Evolutionary conservation across 2,329 filamentous ascomycete genomes (phyloP), one percentile per base, ranked within the genome.

Genomic region (Fusarium chuoi): DNA sequence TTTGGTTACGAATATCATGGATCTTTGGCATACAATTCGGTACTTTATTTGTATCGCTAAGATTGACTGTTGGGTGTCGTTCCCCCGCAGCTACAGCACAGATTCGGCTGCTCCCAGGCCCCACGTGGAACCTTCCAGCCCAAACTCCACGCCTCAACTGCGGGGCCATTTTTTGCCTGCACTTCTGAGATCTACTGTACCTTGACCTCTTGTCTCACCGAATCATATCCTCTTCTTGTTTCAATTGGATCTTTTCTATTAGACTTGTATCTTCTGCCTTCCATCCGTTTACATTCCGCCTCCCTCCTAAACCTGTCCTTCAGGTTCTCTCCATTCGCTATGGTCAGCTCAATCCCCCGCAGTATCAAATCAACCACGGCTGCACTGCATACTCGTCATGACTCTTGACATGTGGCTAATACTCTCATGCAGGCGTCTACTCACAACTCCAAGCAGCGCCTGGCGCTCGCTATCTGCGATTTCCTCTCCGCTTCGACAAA

Each of bases 391-490:
- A n/a, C 28, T 51, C 41, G 65, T 56, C 57, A 69, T 69, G 48
- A 51, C 42, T 56, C 30, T 42, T 42, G 48, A 59, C 26, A 33
- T 61, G 33, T 63, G 35, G 49, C 64, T 71, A 65, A 71, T 46
- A 36, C 55, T 65, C 30, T 45, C 18, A n/a, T 42, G 3, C 17
- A 74, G 72, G 72, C 72, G 52, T 71, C 85, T 68, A 83, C 78
- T 63, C 78, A 86, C 48, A 85, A 86, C 60, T 85, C 88, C 66
- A 89, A 90, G 83, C 90, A 99, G 90, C 94, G 95, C 85, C 93
- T 99, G 74, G 96, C 96, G 83, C 94, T 99, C 82, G 94, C 96
- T 78, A 96, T 99, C 83, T 94, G 97, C 87, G 94, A 98, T 86
- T 99, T 98, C 87, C 92, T 99, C 70, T 89, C 89, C 78, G 91